Percentiles rank a stretch among this genome's conserved stretches.
These are phyloP conservation scores for Neofusicoccum sp. DNA, from an alignment of 2,329 filamentous ascomycete species.

Conservation along the genomic window DNA sequence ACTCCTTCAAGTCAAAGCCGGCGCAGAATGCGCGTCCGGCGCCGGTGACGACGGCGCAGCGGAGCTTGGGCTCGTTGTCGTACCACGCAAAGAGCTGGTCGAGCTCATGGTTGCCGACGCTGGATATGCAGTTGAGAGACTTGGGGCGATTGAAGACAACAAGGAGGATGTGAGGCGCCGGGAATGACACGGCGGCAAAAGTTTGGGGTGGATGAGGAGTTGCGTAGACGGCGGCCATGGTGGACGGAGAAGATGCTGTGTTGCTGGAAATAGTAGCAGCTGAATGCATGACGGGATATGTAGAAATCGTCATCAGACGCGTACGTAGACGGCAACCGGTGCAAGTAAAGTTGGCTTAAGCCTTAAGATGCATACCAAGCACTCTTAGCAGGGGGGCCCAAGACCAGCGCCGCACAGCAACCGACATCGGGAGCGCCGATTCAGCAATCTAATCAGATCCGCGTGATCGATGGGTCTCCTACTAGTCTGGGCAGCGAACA, in stretches of 20 bases:
- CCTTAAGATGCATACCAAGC: slow-evolving; percentile 2
- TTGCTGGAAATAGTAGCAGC: too few species aligned
- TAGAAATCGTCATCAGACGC: not conserved
- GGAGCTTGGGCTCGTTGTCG: slow-evolving; percentile 21
- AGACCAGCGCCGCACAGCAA: not conserved
- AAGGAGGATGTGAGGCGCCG: slow-evolving; percentile 14
- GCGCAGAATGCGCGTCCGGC: slow-evolving; percentile 25
- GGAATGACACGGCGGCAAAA: slow-evolving; percentile 28
- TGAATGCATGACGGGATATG: not conserved
- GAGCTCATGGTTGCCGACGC: slow-evolving; percentile 20
- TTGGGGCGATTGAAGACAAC: slow-evolving; percentile 24
- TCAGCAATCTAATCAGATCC: not conserved
- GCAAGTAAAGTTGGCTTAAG: not conserved
- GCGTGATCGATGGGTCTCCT: not conserved
- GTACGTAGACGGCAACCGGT: not conserved
- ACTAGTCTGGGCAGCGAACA: not conserved
- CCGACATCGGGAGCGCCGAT: slow-evolving; percentile 10
- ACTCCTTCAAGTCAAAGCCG: slow-evolving; percentile 30
- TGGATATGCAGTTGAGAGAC: slow-evolving; percentile 25
- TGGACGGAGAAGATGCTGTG: slow-evolving; percentile 25
- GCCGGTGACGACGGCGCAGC: slow-evolving; percentile 25
- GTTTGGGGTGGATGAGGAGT: slow-evolving; percentile 35
- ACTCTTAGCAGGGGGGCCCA: not conserved
- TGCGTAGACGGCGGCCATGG: slow-evolving; percentile 23
- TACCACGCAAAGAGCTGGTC: slow-evolving; percentile 21